phyloP scores from a whole-genome alignment of 345 rosid species.

The Crucihimalaya himalaica region DNA sequence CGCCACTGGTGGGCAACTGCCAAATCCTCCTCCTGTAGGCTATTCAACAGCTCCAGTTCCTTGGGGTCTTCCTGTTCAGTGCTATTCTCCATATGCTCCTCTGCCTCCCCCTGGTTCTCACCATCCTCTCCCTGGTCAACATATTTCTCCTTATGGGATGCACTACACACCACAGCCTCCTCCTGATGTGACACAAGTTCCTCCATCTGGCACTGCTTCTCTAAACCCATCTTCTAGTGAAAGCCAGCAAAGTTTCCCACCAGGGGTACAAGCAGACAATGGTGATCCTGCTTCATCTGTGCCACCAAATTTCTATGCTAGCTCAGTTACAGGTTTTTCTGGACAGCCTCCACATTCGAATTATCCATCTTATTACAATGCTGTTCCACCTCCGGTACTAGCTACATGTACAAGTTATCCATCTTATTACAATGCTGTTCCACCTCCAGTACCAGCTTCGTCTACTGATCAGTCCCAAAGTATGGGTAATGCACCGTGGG shows the following conservation, averaged over 20 bases:
- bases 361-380: constrained; percentile 74
- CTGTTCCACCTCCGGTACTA: constrained; percentile 76
- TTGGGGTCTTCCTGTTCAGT: constrained; percentile 89
- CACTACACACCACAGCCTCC: constrained; percentile 66
- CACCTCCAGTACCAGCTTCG: constrained; percentile 57
- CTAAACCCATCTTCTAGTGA: constrained; percentile 60
- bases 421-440: too few relatives aligned
- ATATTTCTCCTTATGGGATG: constrained; percentile 86
- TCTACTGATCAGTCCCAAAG: constrained; percentile 56
- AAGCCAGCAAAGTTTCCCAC: constrained; percentile 78
- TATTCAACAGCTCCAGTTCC: constrained; percentile 71
- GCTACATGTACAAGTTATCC: too few relatives aligned
- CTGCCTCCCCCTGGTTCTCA: constrained; percentile 83
- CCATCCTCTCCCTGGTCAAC: constrained; percentile 80
- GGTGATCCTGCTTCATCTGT: constrained; percentile 53
- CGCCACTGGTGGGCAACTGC: constrained; percentile 69
- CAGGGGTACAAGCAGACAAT: constrained; percentile 80
- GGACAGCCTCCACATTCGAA: constrained; percentile 66
- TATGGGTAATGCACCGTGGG: constrained; percentile 47
- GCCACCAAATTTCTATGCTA: constrained; percentile 57
- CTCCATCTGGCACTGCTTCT: constrained; percentile 68
- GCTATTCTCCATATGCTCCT: constrained; percentile 79
- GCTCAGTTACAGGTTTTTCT: constrained; percentile 50
- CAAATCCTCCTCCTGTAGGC: constrained; percentile 55
- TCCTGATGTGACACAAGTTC: constrained; percentile 53